Base-by-base conservation (phyloP, 768 basidiomycete genomes). In the Zangia roseola region DNA sequence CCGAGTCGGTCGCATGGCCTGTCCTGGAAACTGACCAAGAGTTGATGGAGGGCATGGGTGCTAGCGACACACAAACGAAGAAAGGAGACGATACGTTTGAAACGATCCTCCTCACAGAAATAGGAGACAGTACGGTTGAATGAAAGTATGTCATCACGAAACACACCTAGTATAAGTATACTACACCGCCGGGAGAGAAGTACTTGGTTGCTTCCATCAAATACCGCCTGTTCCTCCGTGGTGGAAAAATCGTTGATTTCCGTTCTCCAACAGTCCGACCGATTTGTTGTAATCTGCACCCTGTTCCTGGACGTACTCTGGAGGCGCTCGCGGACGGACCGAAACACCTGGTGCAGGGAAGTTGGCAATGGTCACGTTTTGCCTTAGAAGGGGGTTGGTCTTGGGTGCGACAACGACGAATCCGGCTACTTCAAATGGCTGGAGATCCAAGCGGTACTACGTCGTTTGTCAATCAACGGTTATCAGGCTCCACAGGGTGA, bases 21-120 rank as follows among this genome's bases (percentile, higher is more conserved):
- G 62, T 83, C 21, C 83, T 86, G 2, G 50, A 45, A 5, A 61
- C 64, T 0, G 85, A 91, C 58, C 45, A 54, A 3, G 80, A 82
- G 37, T 68, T 91, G 47, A 65, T 89, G 33, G 65, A 65, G 2
- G 88, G 86, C 0, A 69, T 78, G 7, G 83, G 83, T 10, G 79
- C 81, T 3, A 54, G 61, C 47, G 77, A 74, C 6, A 75, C 73
- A 5, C 25, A 56, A 13, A 24, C 53, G 4, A 65, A 65, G 23
- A 87, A 85, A 58, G 68, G 71, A 13, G 86, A 91, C 53, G 84
- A 87, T 43, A 81, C 79, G 7, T 90, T 90, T 49, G 87, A 91
- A 62, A 75, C 71, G n/a, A 58, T 90, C 20, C 65, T 91, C 26
- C 57, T 78, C 43, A 74, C 75, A 74, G 44, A 42, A 2, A 53